A percentile compares a stretch with the other conserved stretches of the same genome.
Evolutionary conservation across 108 stramenopile species (phyloP).

Genomic region (Discostella pseudostelligera): DNA sequence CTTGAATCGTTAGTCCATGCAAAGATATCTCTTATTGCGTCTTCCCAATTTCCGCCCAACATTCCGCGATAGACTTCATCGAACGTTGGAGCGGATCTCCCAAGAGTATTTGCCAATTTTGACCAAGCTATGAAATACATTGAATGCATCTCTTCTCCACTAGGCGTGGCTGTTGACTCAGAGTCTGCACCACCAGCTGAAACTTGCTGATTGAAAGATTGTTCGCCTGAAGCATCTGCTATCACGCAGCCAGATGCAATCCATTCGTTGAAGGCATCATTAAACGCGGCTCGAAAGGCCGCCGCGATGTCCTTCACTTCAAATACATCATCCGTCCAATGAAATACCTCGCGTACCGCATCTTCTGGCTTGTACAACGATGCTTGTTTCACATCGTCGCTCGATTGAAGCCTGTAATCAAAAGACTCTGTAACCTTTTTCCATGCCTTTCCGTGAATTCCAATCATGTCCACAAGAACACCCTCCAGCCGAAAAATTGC

Average conservation of each 20-base stretch:
- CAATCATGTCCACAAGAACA: slow-evolving; percentile 67
- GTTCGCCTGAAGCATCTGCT: slow-evolving; percentile 11
- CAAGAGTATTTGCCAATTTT: slow-evolving; percentile 49
- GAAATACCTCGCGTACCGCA: slow-evolving; percentile 63
- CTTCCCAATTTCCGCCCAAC: slow-evolving; percentile 48
- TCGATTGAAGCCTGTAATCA: slow-evolving; percentile 43
- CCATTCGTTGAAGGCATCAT: slow-evolving; percentile 60
- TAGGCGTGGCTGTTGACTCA: slow-evolving; percentile 17
- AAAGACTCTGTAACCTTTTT: slow-evolving; percentile 58
- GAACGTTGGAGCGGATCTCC: slow-evolving; percentile 38
- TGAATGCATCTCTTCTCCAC: slow-evolving; percentile 39
- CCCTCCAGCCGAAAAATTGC: slow-evolving; percentile 82
- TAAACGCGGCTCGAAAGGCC: slow-evolving; percentile 44
- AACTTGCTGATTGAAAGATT: slow-evolving; percentile 26
- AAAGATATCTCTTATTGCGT: slow-evolving; percentile 56
- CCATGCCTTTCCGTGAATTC: slow-evolving; percentile 69
- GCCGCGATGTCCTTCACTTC: slow-evolving; percentile 44
- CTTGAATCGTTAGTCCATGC: slow-evolving; percentile 51
- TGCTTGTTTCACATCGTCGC: slow-evolving; percentile 57
- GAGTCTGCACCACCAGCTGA: slow-evolving; percentile 2
- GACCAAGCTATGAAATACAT: slow-evolving; percentile 50
- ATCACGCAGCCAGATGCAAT: slow-evolving; percentile 18
- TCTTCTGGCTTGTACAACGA: slow-evolving; percentile 57
- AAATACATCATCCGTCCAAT: slow-evolving; percentile 64
- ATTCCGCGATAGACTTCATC: slow-evolving; percentile 51